Evolutionary conservation across 2,329 filamentous ascomycete genomes (phyloP).

Genomic region (Hyphodiscus sp.): DNA sequence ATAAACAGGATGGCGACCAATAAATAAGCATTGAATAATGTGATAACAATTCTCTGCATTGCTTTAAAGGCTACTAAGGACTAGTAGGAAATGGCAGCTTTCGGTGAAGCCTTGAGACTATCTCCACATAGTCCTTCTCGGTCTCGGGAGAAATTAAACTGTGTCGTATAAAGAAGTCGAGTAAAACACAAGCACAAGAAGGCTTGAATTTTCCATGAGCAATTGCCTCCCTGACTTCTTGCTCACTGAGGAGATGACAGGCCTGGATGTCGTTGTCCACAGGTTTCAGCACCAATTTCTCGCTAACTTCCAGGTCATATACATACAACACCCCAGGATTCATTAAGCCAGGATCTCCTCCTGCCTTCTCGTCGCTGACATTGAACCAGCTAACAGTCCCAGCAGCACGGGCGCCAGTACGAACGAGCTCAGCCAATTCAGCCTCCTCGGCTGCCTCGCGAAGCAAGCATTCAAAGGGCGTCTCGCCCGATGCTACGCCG

Average conservation of each 20-base stretch:
- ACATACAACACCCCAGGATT: slow-evolving; percentile 68
- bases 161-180: slow-evolving; percentile 78
- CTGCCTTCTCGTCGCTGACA: slow-evolving; percentile 47
- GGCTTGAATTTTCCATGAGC: slow-evolving; percentile 71
- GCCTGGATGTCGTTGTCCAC: slow-evolving; percentile 73
- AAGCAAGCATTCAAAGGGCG: slow-evolving; percentile 43
- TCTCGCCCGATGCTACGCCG: slow-evolving; percentile 61
- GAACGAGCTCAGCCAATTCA: no score
- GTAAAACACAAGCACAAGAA: slow-evolving; percentile 69
- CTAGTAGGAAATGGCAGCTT: slow-evolving; percentile 12
- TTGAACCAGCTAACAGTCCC: slow-evolving; percentile 65
- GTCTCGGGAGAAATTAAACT: slow-evolving; percentile 66
- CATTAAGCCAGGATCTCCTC: slow-evolving; percentile 55
- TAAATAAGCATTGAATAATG: no score
- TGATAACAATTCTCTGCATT: no score
- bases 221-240: slow-evolving; percentile 54
- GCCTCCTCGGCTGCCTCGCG: no score
- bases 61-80: no score
- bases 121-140: slow-evolving; percentile 66
- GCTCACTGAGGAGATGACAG: slow-evolving; percentile 61
- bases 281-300: slow-evolving; percentile 54
- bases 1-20: no score
- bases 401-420: slow-evolving; percentile 5
- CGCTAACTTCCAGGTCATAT: slow-evolving; percentile 65
- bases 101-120: slow-evolving; percentile 43